Conservation (phyloP, 768 basidiomycete genomes). For the Amanita rimosa region DNA sequence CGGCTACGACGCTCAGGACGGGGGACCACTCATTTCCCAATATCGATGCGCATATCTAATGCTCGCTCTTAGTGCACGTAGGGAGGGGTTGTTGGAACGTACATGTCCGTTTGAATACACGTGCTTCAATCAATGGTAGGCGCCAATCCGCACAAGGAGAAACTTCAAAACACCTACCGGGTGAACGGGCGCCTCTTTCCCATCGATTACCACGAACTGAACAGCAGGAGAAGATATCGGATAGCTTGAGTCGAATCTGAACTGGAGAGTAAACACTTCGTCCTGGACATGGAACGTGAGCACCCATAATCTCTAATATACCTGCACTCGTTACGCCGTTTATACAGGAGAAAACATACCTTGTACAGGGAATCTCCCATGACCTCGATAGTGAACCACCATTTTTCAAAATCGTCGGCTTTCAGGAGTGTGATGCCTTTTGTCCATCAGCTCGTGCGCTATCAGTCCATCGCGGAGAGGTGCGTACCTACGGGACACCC, state of each 20-base stretch:
- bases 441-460: too few relatives aligned
- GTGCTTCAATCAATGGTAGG: slow-evolving; percentile 33
- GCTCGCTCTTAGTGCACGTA: neutral
- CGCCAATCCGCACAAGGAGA: neutral
- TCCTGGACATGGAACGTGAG: slow-evolving; percentile 43
- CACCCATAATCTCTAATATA: too few relatives aligned
- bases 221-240: slow-evolving; percentile 86
- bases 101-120: slow-evolving; percentile 87
- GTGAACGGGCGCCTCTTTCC: slow-evolving; percentile 60
- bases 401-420: slow-evolving; percentile 70
- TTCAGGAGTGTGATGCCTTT: slow-evolving; percentile 57
- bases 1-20: slow-evolving; percentile 70
- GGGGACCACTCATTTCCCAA: slow-evolving; percentile 87
- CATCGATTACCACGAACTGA: slow-evolving; percentile 64
- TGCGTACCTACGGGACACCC: slow-evolving; percentile 4
- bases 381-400: slow-evolving; percentile 73
- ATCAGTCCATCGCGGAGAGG: too few relatives aligned
- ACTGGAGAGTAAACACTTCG: slow-evolving; percentile 69
- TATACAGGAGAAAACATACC: too few relatives aligned
- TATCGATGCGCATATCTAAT: slow-evolving; percentile 81
- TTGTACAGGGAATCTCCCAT: slow-evolving; percentile 75
- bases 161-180: slow-evolving; percentile 35
- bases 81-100: too few relatives aligned
- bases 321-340: too few relatives aligned
- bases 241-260: slow-evolving; percentile 73